These are phyloP conservation scores for Physocladia obscura DNA, from an alignment of 192 early-diverging fungal species.

Conservation along the genomic window DNA sequence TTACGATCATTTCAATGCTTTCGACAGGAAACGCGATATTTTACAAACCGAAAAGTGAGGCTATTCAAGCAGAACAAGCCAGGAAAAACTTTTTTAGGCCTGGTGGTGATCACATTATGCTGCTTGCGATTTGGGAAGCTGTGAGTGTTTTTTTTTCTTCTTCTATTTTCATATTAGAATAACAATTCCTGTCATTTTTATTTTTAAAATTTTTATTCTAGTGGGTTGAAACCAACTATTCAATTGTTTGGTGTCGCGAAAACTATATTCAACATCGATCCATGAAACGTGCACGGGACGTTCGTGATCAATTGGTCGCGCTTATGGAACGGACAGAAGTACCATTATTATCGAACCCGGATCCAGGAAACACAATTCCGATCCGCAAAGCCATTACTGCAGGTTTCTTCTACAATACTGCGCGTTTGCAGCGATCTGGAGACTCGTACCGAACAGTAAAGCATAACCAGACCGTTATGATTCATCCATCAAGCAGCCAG, in stretches of 20 bases:
- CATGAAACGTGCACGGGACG: slow-evolving; percentile 84
- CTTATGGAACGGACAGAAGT: slow-evolving; percentile 91
- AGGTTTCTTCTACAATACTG: slow-evolving; percentile 96
- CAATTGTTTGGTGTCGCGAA: slow-evolving; percentile 94
- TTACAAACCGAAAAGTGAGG: slow-evolving; percentile 81
- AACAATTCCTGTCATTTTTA: neutral
- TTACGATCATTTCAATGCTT: slow-evolving; percentile 92
- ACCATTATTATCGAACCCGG: slow-evolving; percentile 73
- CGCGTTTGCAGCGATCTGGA: slow-evolving; percentile 77
- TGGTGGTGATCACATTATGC: slow-evolving; percentile 91
- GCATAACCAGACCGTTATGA: slow-evolving; percentile 83
- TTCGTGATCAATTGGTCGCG: slow-evolving; percentile 90
- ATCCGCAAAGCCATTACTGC: slow-evolving; percentile 91
- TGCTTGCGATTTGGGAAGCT: slow-evolving; percentile 91
- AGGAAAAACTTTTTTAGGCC: slow-evolving; percentile 83
- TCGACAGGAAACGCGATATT: slow-evolving; percentile 66
- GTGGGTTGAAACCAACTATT: slow-evolving; percentile 78
- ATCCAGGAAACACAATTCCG: slow-evolving; percentile 79
- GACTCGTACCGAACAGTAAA: slow-evolving; percentile 91
- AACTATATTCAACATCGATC: slow-evolving; percentile 94
- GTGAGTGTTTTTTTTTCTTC: slow-evolving; percentile 51
- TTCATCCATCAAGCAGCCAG: slow-evolving; percentile 86
- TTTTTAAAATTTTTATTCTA: slow-evolving; percentile 18
- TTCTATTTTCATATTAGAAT: neutral
- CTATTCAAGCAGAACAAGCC: slow-evolving; percentile 89